Evolutionary conservation across 768 basidiomycete genomes (phyloP), one percentile per base, ranked within the genome.

Genomic region (Russula lepida): DNA sequence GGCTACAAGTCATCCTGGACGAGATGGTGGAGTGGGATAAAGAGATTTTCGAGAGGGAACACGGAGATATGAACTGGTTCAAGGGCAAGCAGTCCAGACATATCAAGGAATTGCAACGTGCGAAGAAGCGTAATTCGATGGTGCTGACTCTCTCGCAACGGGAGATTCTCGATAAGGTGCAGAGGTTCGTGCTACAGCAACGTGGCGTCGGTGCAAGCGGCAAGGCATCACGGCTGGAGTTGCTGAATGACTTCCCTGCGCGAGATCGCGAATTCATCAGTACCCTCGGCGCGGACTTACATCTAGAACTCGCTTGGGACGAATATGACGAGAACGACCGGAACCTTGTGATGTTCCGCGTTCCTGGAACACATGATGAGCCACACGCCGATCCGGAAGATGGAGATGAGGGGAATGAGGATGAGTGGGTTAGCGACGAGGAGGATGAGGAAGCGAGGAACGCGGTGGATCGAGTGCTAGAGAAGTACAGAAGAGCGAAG

Each of bases 11-110:
- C 11, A 81, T 99, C 32, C 76, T 99, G 39, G 82, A 95, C 70
- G 88, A 97, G 75, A 88, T 99, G 81, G 82, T 83, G 3, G 74
- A 81, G 12, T 92, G 92, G 82, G 97, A 99, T 73, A 77, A 81
- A 58, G 94, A 95, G 59, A 79, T 91, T 3, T 99, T 95, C 65
- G 88, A 97, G 79, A 88, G 84, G 73, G 95, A 95, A 70, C 89
- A 87, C 66, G 84, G 86, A 7, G 95, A 98, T 70, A 64, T 84
- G 67, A 94, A 86, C 67, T 98, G 93, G 92, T 89, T 88, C 72
- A 95, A 93, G 74, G 92, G 94, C 13, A 97, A 98, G 76, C 92
- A 94, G 70, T 76, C 75, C 41, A 92, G 87, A 71, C 82, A 87
- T 68, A 73, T 81, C 47, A 81, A 83, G 62, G 83, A 84, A 66